Evolutionary conservation across 208 protist species (phyloP).

Genomic region (Acanthamoeba royreba): DNA sequence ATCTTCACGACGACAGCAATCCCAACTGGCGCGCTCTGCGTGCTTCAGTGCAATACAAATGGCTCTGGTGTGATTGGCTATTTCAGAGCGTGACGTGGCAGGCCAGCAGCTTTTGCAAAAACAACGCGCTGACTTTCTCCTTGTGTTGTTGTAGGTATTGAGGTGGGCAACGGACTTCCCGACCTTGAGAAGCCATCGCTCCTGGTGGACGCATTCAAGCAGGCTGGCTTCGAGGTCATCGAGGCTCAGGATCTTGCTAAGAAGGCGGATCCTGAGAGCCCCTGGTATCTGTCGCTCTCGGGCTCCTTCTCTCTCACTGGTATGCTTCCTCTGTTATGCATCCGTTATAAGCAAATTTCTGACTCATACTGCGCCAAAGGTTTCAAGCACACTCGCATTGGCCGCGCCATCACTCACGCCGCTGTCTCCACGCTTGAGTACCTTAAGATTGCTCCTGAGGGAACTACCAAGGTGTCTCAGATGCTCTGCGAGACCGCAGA

Average conservation of each 20-base stretch:
- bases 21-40: background rate
- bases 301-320: constrained; percentile 81
- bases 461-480: constrained; percentile 83
- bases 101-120: background rate
- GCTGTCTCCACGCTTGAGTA: constrained; percentile 85
- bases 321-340: constrained; percentile 51
- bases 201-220: constrained; percentile 84
- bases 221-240: constrained; percentile 90
- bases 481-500: constrained; percentile 89
- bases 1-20: background rate
- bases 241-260: constrained; percentile 81
- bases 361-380: background rate
- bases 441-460: constrained; percentile 67
- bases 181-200: constrained; percentile 83
- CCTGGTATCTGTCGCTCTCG: constrained; percentile 89
- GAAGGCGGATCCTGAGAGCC: constrained; percentile 65
- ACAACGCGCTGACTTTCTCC: background rate
- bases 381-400: constrained; percentile 80
- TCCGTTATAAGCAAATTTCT: background rate
- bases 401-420: constrained; percentile 82
- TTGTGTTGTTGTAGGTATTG: constrained; percentile 76
- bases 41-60: no score
- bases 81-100: no score
- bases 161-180: constrained; percentile 93
- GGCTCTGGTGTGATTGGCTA: no score